Base-by-base conservation (phyloP, 2,329 filamentous ascomycete genomes). In the Colletotrichum endophyticum region DNA sequence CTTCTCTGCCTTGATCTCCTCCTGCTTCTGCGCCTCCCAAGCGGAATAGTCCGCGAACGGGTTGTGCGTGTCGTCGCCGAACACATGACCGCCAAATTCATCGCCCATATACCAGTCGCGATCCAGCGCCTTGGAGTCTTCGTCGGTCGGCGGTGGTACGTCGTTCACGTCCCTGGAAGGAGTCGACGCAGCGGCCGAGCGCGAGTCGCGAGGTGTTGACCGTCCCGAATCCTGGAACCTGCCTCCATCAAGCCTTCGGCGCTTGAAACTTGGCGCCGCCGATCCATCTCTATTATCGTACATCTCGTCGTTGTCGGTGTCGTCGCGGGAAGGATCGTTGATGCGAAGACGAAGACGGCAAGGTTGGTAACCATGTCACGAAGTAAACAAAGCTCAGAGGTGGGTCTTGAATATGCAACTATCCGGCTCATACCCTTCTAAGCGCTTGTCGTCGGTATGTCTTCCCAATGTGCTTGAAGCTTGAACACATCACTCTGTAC, bases 41-140 rank as follows among this genome's bases (percentile, higher is more conserved):
- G 93, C 93, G 25, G 93, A 91, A 75, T 94, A 94, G 1, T 92
- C 92, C 12, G 95, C 95, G 81, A 98, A 98, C 0, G 96, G 96
- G 82, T 98, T 98, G 84, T 98, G 96, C n/a, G 93, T 90, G 78
- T 98, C 96, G 82, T 98, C 96, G 79, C 96, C 96, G 81, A 98
- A 95, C 0, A 94, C 94, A 81, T 98, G 95, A 0, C 91, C 91
- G 30, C 94, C 95, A 73, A 94, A 92, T 83, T 98, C 96, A 81
- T 98, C 96, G 64, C 95, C 95, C 27, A 92, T 93, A 81, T 98
- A 98, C 96, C 96, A 98, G 84, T 98, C 96, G 77, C 96, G 92
- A 83, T 98, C 96, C 71, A 98, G 88, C 12, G 93, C 95, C 78
- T 91, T 91, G 22, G 92, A 91, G 78, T 98, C 95, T 77, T 95